Base-by-base conservation (phyloP, 768 basidiomycete genomes). In the Lactifluus subvellereus region DNA sequence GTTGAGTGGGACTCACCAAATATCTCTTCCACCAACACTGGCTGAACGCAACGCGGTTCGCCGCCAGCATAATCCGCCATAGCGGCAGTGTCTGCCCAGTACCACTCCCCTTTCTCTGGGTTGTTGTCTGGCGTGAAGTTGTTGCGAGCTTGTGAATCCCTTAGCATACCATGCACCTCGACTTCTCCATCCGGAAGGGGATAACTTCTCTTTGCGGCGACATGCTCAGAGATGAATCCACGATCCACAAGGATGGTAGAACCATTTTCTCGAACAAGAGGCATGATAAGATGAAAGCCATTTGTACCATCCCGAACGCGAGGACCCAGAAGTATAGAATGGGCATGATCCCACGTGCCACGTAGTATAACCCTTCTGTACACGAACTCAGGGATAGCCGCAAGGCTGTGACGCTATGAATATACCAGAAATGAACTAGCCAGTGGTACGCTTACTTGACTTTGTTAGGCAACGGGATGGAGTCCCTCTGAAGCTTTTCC, bases 231-330 rank as follows among this genome's bases (percentile, higher is more conserved):
- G 30, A 99, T 82, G 74, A 98, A 98, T 0, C 97, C 97, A 47
- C 95, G 85, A 75, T 98, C 91, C 55, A 99, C 89, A 22, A 98
- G 79, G 38, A 99, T 78, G 1, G 93, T 94, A 1, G 91, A 84
- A 13, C 89, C 92, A 67, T 88, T 84, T 51, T 82, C 78, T 50
- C 96, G 86, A 37, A 87, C 71, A 50, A 99, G 79, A 0, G 97
- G 97, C 5, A 91, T 93, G 57, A 99, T 78, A 32, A 98, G 81
- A 66, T 96, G 86, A 68, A 87, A 91, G 0, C 97, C 97, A 67
- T 87, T 85, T 22, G 83, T 79, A n/a, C 93, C 91, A 60, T 97
- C 93, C 48, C 86, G 81, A n/a, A 92, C 89, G 61, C 89, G 84
- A 27, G 96, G 97, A 16, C 87, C 86, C 6, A 98, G 74, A 38